Evolutionary conservation across 1,284 basidiomycete species (phyloP), one percentile per base, ranked within the genome.

Genomic region (Leccinum glutinopallens): DNA sequence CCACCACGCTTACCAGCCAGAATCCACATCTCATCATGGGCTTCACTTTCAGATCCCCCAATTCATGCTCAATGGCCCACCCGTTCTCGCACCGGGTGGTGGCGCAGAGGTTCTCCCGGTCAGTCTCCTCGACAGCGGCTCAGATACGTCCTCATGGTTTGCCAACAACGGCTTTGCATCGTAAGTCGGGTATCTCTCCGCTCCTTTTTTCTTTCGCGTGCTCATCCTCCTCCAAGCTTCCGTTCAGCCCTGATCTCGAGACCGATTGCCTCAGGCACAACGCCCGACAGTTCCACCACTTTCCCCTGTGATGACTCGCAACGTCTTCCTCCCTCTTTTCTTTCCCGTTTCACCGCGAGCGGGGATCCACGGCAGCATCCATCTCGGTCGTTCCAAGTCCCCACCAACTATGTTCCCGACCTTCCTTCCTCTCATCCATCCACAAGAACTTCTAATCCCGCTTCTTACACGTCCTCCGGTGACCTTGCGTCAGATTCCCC

Each of bases 101-200:
- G 89, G 90, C 56, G 89, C 86, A 12, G 90, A 91, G 73, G 84
- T 88, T 10, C 71, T 90, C 17, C 83, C 86, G 1, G 77, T 80
- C 7, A 79, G 82, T 46, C 75, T 84, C 62, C 74, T 83, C 49
- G 75, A 74, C 49, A 71, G 49, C 22, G 8, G 71, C 67, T 60
- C 76, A 64, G 67, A 73, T 65, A 71, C 74, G 61, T 80, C 80
- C n/a, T 70, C 79, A 10, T 88, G 87, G 86, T 78, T 84, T 58
- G 65, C 77, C 12, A 83, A 83, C 65, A 80, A 77, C 53, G 81
- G 81, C 17, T 83, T 83, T 68, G 57, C 70, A n/a, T 67, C 72
- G 71, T 75, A 65, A 66, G 65, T 65, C 46, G 19, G 65, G 66
- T 66, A 15, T 19, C 53, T 54, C 29, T 25, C 29, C 7, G 10